Percentiles rank a stretch among this genome's conserved stretches.
phyloP scores from a whole-genome alignment of 805 yeast species.

The Lipomyces anomalus region DNA sequence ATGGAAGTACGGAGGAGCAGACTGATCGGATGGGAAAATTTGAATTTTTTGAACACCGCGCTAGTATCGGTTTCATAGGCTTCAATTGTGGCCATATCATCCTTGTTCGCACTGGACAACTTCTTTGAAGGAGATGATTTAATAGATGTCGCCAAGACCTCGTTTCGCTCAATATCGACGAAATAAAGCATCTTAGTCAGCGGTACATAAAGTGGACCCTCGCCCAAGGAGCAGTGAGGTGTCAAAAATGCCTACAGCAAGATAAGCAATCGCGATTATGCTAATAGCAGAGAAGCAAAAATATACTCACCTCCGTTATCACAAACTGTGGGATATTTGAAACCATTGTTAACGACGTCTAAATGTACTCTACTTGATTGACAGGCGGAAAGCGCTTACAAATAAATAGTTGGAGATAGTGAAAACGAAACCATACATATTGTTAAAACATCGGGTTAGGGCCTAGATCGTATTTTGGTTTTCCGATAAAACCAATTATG shows the following conservation, averaged over 20 bases:
- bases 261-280: too few species aligned
- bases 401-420: too few species aligned
- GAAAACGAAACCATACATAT: too few species aligned
- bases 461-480: too few species aligned
- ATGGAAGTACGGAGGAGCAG: conserved; percentile 59
- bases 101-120: neutral
- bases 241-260: conserved; percentile 26
- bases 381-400: too few species aligned
- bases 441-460: too few species aligned
- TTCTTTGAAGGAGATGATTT: neutral
- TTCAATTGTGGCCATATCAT: neutral
- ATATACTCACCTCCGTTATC: too few species aligned
- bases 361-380: too few species aligned
- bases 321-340: too few species aligned
- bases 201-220: conserved; percentile 34
- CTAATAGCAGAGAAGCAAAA: too few species aligned
- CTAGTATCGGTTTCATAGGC: neutral
- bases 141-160: conserved; percentile 3
- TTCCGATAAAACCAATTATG: too few species aligned
- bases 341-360: too few species aligned
- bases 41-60: neutral
- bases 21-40: conserved; percentile 44
- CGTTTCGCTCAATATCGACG: conserved; percentile 30
- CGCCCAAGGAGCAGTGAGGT: conserved; percentile 28
- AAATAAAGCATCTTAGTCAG: conserved; percentile 29